A percentile compares a stretch with the other conserved stretches of the same genome.
Conservation (phyloP, 768 basidiomycete species). For the Boletus coccyginus region DNA sequence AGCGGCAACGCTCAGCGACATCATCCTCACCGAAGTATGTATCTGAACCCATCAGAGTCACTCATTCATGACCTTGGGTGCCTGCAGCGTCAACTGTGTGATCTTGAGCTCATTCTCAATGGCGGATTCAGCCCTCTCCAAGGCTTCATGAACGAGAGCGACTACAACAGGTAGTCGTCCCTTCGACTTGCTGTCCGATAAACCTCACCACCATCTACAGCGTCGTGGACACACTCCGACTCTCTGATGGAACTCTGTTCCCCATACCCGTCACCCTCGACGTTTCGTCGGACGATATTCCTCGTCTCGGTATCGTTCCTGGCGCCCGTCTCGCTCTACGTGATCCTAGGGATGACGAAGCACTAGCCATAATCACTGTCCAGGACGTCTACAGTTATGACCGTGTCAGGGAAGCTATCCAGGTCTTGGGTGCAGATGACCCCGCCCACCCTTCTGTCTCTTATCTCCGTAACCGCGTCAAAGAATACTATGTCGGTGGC, state of each 20-base stretch:
- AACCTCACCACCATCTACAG: slow-evolving; percentile 39
- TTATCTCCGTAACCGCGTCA: slow-evolving; percentile 82
- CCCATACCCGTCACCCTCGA: slow-evolving; percentile 96
- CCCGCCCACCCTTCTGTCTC: slow-evolving; percentile 90
- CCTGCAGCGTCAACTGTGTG: slow-evolving; percentile 87
- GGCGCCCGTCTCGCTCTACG: slow-evolving; percentile 81
- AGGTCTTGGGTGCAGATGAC: slow-evolving; percentile 95
- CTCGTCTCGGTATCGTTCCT: slow-evolving; percentile 58
- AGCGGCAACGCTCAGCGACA: slow-evolving; percentile 63
- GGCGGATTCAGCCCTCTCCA: slow-evolving; percentile 98
- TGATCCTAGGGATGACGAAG: slow-evolving; percentile 90
- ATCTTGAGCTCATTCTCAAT: slow-evolving; percentile 92
- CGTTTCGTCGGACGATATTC: slow-evolving; percentile 75
- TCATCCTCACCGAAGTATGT: slow-evolving; percentile 82
- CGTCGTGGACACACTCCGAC: slow-evolving; percentile 84
- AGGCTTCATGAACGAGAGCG: slow-evolving; percentile 91
- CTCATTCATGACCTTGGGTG: slow-evolving; percentile 3
- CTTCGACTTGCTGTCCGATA: not conserved
- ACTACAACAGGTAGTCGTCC: slow-evolving; percentile 72
- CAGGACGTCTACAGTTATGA: slow-evolving; percentile 89
- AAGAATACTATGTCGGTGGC: slow-evolving; percentile 91
- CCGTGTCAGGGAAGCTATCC: slow-evolving; percentile 80
- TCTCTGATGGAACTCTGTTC: slow-evolving; percentile 84
- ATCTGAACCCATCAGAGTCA: not conserved
- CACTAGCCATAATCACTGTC: slow-evolving; percentile 90